Evolutionary conservation across 768 basidiomycete genomes (phyloP).

Genomic region (Royoungia palumana): DNA sequence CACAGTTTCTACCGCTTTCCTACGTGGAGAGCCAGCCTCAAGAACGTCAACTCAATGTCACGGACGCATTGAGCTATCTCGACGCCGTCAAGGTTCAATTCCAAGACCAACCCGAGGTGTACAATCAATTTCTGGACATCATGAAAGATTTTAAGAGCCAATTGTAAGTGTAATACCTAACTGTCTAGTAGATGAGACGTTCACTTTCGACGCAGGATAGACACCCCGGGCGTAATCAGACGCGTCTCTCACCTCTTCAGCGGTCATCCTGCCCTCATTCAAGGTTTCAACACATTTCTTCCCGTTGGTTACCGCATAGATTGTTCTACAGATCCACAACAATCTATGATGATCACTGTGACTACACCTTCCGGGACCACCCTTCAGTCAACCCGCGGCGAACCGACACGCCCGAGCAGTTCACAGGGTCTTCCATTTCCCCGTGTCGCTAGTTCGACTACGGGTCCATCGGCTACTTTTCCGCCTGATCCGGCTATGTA

Average conservation of each 20-base stretch:
- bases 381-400: constrained; percentile 50
- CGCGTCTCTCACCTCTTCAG: constrained; percentile 92
- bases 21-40: constrained; percentile 24
- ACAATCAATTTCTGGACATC: constrained; percentile 62
- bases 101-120: constrained; percentile 55
- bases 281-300: constrained; percentile 98
- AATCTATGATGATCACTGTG: constrained; percentile 67
- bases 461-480: constrained; percentile 6
- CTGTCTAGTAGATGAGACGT: not conserved
- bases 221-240: constrained; percentile 95
- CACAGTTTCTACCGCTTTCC: constrained; percentile 21
- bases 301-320: constrained; percentile 94
- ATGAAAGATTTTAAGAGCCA: constrained; percentile 79
- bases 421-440: constrained; percentile 38
- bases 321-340: constrained; percentile 60
- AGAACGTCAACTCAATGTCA: constrained; percentile 54
- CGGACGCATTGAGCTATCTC: constrained; percentile 60
- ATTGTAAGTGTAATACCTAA: constrained; percentile 33
- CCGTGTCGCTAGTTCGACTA: constrained; percentile 14
- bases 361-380: constrained; percentile 71
- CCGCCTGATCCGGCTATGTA: constrained; percentile 24
- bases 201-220: constrained; percentile 58
- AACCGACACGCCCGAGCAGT: constrained; percentile 36
- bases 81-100: constrained; percentile 65
- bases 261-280: constrained; percentile 86